Evolutionary conservation across 306 rosid species (phyloP), one percentile per base, ranked within the genome.

Genomic region (Gillenia trifoliata): DNA sequence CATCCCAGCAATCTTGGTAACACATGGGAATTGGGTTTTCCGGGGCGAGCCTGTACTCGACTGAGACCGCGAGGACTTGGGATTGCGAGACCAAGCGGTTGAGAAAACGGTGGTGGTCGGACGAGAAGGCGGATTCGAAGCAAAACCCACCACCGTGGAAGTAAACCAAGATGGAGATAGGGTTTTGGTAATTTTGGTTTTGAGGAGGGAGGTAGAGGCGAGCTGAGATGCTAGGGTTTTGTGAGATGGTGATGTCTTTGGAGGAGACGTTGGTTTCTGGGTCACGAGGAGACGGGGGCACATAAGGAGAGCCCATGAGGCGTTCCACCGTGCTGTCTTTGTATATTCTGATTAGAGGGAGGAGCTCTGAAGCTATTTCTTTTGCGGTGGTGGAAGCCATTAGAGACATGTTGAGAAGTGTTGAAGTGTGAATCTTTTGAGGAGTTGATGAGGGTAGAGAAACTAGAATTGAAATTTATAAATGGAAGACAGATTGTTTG

Each of bases 101-200:
- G 63, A 89, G 82, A 72, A 81, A 83, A 20, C 75, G 85, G 20
- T 85, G 88, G 67, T 81, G 80, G 74, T 81, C 78, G 43, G 59
- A 66, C 66, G 88, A 73, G 76, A 85, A 89, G 20, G 90, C 79
- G 0, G 90, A 86, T 38, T 83, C 87, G 0, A 80, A 1, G 77
- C 79, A 59, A 76, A 86, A 80, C 2, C 69, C 88, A 4, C 90
- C 88, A 0, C 90, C 92, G 25, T 88, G 92, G 71, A 74, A 80
- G 74, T 82, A 88, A 54, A 86, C 79, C 78, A 87, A 65, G 73
- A 88, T 15, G 16, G 92, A 88, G 5, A 69, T 59, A 20, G 81
- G 22, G 57, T 71, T 77, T 3, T 50, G 56, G 22, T 50, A 50
- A 16, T 16, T 50, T 8, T 75, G 64, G 34, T 68, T 71, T 26